Evolutionary conservation across 768 basidiomycete species (phyloP).

Genomic region (Mycena chlorophos): DNA sequence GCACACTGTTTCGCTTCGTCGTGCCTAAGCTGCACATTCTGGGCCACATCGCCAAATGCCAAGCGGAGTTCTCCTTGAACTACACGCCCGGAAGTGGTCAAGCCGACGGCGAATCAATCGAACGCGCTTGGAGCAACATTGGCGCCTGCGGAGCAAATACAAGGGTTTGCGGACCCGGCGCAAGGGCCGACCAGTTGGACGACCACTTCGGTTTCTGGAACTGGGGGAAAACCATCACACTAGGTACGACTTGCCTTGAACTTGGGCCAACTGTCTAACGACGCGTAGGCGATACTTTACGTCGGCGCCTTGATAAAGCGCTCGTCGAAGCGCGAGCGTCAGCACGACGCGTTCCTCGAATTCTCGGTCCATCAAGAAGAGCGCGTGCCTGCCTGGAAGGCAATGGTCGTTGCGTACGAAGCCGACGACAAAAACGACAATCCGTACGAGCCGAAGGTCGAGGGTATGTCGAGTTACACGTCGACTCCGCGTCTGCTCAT

Average conservation of each 20-base stretch:
- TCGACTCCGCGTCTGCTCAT: not conserved
- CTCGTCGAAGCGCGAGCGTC: not conserved
- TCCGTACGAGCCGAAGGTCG: conserved; percentile 11
- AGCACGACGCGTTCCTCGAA: not conserved
- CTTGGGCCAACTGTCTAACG: not conserved
- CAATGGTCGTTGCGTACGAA: conserved; percentile 4
- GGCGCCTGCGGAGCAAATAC: conserved; percentile 25
- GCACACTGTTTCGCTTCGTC: not conserved
- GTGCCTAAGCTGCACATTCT: conserved; percentile 21
- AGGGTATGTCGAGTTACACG: not conserved
- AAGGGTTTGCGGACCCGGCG: conserved; percentile 34
- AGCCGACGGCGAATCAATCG: conserved; percentile 10
- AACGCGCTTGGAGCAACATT: conserved; percentile 6
- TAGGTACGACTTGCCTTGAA: conserved; percentile 21
- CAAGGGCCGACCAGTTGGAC: conserved; percentile 32
- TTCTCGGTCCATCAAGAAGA: conserved; percentile 5
- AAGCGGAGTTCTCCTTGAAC: not conserved
- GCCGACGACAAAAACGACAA: not conserved
- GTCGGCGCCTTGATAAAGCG: conserved; percentile 13
- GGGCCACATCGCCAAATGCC: not conserved
- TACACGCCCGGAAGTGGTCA: conserved; percentile 1
- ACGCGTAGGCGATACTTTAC: conserved; percentile 8
- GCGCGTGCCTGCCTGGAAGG: conserved; percentile 1
- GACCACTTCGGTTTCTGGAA: conserved; percentile 35
- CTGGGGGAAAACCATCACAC: conserved; percentile 24